These are phyloP conservation scores for Cercospora nicotianae DNA, from an alignment of 2,329 filamentous ascomycete species.

Conservation along the genomic window DNA sequence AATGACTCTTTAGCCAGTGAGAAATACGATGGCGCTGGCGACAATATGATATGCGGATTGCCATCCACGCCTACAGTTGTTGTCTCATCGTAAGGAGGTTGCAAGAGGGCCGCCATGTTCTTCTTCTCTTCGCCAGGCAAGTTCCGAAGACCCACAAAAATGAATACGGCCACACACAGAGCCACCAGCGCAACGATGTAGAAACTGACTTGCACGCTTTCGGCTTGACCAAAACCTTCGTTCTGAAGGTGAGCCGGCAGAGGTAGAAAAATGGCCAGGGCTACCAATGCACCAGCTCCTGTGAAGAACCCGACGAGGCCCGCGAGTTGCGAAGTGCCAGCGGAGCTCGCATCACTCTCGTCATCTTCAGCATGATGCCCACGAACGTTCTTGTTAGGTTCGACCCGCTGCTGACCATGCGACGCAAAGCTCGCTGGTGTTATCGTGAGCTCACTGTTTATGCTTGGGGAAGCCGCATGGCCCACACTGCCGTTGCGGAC, in stretches of 20 bases:
- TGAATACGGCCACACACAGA: conserved; percentile 69
- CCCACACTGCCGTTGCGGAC: conserved; percentile 44
- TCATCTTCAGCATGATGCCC: conserved; percentile 9
- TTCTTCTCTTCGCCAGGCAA: conserved; percentile 75
- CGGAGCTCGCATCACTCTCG: background rate
- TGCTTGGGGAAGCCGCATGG: conserved; percentile 64
- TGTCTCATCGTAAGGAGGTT: conserved; percentile 36
- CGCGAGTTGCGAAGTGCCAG: conserved; percentile 59
- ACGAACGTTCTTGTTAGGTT: background rate
- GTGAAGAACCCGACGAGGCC: conserved; percentile 91
- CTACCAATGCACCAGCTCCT: conserved; percentile 84
- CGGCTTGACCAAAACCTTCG: conserved; percentile 67
- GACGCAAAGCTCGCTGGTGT: conserved; percentile 59
- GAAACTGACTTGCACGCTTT: conserved; percentile 80
- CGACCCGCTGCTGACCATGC: conserved; percentile 23
- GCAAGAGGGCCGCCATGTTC: conserved; percentile 56
- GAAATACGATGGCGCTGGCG: conserved; percentile 58
- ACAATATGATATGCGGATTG: conserved; percentile 29
- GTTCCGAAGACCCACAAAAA: conserved; percentile 72
- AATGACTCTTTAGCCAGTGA: conserved; percentile 45
- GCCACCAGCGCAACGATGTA: conserved; percentile 79
- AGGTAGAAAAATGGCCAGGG: conserved; percentile 78
- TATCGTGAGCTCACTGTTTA: conserved; percentile 73
- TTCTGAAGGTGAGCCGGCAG: conserved; percentile 78
- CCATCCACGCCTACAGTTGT: conserved; percentile 30